These are phyloP conservation scores for Carpinus fangiana DNA, from an alignment of 306 rosid genomes.

Conservation along the genomic window DNA sequence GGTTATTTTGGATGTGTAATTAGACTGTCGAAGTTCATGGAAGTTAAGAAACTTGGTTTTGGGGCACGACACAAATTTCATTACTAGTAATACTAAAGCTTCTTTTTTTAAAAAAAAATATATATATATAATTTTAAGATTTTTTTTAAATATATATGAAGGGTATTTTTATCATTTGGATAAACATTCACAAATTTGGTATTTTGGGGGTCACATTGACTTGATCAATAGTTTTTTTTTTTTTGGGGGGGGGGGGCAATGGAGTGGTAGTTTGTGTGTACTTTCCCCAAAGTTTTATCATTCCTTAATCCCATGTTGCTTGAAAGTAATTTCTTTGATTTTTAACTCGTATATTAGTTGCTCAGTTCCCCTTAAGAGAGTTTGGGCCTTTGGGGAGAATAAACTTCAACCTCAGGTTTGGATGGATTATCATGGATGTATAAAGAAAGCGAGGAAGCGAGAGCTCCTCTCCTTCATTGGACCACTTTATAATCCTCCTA, in stretches of 20 bases:
- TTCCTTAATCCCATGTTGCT: too few relatives aligned
- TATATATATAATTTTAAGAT: too few relatives aligned
- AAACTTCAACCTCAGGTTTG: background rate
- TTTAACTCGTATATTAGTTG: background rate
- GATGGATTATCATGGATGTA: too few relatives aligned
- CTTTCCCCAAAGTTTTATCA: too few relatives aligned
- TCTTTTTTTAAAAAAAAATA: too few relatives aligned
- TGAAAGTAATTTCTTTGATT: slow-evolving; percentile 6
- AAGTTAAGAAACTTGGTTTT: background rate
- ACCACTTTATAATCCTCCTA: background rate
- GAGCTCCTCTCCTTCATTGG: background rate
- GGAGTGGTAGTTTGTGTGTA: too few relatives aligned
- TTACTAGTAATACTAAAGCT: background rate
- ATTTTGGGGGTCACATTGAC: too few relatives aligned
- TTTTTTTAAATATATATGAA: too few relatives aligned
- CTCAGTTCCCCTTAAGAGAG: background rate
- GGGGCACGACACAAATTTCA: background rate
- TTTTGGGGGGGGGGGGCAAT: too few relatives aligned
- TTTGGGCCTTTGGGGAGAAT: background rate
- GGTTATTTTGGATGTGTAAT: background rate
- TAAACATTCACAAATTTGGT: too few relatives aligned
- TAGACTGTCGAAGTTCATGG: background rate
- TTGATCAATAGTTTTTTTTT: too few relatives aligned
- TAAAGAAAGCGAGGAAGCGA: background rate
- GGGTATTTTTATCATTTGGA: too few relatives aligned